phyloP scores from a whole-genome alignment of 208 protist genomes.

The Crithidia brevicula region DNA sequence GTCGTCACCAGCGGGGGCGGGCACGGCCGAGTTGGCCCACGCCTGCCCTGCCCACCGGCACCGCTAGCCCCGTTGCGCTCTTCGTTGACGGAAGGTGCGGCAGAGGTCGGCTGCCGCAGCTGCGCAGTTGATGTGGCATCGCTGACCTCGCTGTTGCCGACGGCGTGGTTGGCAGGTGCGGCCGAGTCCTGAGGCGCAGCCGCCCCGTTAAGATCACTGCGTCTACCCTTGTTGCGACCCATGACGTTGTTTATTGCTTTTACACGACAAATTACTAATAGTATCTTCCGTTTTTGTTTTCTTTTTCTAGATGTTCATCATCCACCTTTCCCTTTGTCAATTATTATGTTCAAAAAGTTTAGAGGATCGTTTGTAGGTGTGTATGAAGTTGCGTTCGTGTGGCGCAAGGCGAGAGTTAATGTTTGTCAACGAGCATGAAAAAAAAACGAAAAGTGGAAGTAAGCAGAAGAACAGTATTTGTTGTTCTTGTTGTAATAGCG shows the following conservation, averaged over 20 bases:
- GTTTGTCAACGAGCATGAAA: not conserved
- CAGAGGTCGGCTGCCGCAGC: not conserved
- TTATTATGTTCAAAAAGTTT: too few species aligned
- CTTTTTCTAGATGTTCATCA: too few species aligned
- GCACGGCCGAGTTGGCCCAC: not conserved
- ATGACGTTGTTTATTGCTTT: slow-evolving; percentile 1
- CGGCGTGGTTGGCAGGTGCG: not conserved
- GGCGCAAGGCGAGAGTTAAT: too few species aligned
- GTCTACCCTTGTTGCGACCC: not conserved
- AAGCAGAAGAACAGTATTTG: not conserved
- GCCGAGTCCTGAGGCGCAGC: not conserved
- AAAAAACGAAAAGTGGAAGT: not conserved
- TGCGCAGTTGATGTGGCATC: not conserved
- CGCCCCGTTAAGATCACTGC: not conserved
- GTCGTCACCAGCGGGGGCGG: not conserved
- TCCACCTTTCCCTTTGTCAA: too few species aligned
- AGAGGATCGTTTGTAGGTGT: too few species aligned
- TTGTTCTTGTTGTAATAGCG: not conserved
- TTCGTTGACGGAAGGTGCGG: not conserved
- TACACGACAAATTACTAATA: not conserved
- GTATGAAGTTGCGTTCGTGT: not conserved
- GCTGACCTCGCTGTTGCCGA: not conserved
- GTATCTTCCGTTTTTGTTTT: slow-evolving; percentile 1
- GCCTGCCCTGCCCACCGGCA: not conserved
- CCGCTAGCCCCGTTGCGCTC: not conserved